Evolutionary conservation across 345 rosid genomes (phyloP), one percentile per base, ranked within the genome.

Genomic region (Triadica sebifera): DNA sequence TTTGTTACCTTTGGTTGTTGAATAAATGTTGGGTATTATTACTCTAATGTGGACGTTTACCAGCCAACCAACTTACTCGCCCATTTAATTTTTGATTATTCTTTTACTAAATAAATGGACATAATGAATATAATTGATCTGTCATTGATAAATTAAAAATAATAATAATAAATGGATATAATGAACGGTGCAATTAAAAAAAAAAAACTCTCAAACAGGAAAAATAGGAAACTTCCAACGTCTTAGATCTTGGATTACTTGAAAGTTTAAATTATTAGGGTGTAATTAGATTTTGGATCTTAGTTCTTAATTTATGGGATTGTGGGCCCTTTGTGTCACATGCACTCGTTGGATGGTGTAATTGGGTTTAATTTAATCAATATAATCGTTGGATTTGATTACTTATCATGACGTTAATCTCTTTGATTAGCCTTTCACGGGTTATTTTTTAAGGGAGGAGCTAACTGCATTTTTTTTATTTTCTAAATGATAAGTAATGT

Each of bases 241-340:
- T 29, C 47, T 5, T 10, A 43, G 47, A 43, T 6, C n/a, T 43
- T 6, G 47, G 47, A 43, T 4, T 43, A 43, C 47, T 6, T 43
- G 1, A 43, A 43, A 29, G 34, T 29, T 29, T 29, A 29, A 29
- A 29, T 29, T 43, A n/a, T 43, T 5, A 5, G 47, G 47, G 47
- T 43, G 47, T 59, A 61, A 3, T 61, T 15, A 47, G 20, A 53
- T 5, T 59, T 67, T 72, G 70, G 71, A 72, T 53, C 63, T 37
- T 59, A 41, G 17, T 8, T 37, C 6, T 7, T 5, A 29, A 17
- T 5, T 67, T 24, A 6, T 5, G n/a, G 59, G 47, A 16, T 9
- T 0, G 75, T 58, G 77, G 75, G 75, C 41, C 68, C 67, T 43
- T 1, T 4, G 45, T 13, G 2, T 80, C 83, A 76, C 83, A 62